phyloP scores from a whole-genome alignment of 1,284 basidiomycete species.

The Marasmius fiardii region DNA sequence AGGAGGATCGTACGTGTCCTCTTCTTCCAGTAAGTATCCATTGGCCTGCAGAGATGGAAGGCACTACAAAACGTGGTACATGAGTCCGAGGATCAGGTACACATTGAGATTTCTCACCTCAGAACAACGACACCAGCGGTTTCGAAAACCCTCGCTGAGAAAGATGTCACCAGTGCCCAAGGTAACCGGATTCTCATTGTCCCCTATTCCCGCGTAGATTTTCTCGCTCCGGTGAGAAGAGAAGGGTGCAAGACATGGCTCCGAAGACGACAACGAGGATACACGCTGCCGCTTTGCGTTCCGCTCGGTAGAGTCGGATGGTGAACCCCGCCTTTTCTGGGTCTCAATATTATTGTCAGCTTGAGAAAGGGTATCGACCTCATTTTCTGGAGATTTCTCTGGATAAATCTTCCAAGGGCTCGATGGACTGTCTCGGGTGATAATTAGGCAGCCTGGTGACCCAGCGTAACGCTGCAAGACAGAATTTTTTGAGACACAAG shows the following conservation, averaged over 20 bases:
- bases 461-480: slow-evolving; percentile 62
- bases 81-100: neutral
- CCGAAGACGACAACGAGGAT: slow-evolving; percentile 20
- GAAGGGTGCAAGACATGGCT: slow-evolving; percentile 50
- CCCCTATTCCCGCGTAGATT: slow-evolving; percentile 29
- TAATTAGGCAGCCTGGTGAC: slow-evolving; percentile 59
- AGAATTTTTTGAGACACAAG: slow-evolving; percentile 54
- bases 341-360: slow-evolving; percentile 24
- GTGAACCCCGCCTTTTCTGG: slow-evolving; percentile 50
- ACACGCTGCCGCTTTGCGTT: slow-evolving; percentile 48
- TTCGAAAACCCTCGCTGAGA: slow-evolving; percentile 64
- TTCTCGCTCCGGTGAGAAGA: slow-evolving; percentile 37
- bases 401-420: slow-evolving; percentile 49
- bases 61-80: slow-evolving; percentile 41
- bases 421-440: slow-evolving; percentile 44
- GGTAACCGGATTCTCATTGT: slow-evolving; percentile 20
- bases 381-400: slow-evolving; percentile 24
- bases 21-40: slow-evolving; percentile 67
- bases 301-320: slow-evolving; percentile 32
- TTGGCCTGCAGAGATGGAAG: slow-evolving; percentile 44
- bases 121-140: slow-evolving; percentile 70
- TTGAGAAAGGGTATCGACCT: slow-evolving; percentile 21
- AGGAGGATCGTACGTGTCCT: slow-evolving; percentile 78
- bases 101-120: slow-evolving; percentile 36
- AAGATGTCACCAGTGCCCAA: slow-evolving; percentile 68